Evolutionary conservation across 495 filamentous ascomycete genomes (phyloP).

Genomic region (Terfezia boudieri): DNA sequence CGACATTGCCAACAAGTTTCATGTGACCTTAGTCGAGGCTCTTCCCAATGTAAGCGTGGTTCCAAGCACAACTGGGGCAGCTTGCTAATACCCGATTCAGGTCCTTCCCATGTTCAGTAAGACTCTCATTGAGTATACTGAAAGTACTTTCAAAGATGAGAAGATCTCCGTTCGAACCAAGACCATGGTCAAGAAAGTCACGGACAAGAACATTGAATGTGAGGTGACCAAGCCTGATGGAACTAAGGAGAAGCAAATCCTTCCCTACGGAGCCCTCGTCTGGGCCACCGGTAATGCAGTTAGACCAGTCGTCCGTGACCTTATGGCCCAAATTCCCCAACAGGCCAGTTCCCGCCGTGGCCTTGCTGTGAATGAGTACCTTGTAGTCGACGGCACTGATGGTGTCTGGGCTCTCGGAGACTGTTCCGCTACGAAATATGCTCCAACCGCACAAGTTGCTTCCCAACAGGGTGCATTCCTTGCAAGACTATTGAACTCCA

Average conservation of each 20-base stretch:
- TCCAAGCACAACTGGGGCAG: not conserved
- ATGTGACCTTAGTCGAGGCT: slow-evolving; percentile 71
- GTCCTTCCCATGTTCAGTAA: slow-evolving; percentile 96
- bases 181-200: slow-evolving; percentile 94
- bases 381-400: slow-evolving; percentile 88
- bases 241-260: slow-evolving; percentile 50
- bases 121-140: slow-evolving; percentile 96
- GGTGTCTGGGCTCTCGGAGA: slow-evolving; percentile 81
- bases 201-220: slow-evolving; percentile 82
- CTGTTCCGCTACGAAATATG: slow-evolving; percentile 89
- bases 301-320: slow-evolving; percentile 66
- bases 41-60: slow-evolving; percentile 51
- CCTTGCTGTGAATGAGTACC: slow-evolving; percentile 91
- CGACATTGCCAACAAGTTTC: slow-evolving; percentile 81
- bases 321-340: slow-evolving; percentile 78
- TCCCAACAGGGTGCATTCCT: slow-evolving; percentile 49
- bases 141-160: slow-evolving; percentile 96
- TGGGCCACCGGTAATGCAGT: slow-evolving; percentile 97
- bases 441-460: slow-evolving; percentile 85
- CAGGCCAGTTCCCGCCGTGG: slow-evolving; percentile 90
- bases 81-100: slow-evolving; percentile 10
- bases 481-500: slow-evolving; percentile 88
- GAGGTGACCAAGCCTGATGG: slow-evolving; percentile 72
- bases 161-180: slow-evolving; percentile 91
- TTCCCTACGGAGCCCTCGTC: slow-evolving; percentile 90